Conservation (phyloP, 495 filamentous ascomycete species). For the Neurospora sp. region DNA sequence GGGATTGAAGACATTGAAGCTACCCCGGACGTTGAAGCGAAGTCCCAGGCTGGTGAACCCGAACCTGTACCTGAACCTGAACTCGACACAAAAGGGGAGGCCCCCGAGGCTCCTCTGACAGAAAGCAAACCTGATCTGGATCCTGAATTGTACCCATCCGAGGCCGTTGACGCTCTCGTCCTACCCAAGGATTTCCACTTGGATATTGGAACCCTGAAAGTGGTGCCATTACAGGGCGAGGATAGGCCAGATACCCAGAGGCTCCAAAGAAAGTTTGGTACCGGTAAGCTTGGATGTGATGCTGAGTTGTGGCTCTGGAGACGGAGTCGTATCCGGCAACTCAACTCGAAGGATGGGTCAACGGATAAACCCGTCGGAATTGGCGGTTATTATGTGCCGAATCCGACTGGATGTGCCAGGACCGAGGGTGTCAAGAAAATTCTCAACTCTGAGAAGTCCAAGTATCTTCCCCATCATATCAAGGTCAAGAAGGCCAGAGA, state of each 20-base stretch:
- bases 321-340: conserved; percentile 77
- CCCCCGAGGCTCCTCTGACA: conserved; percentile 9
- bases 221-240: conserved; percentile 49
- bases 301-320: conserved; percentile 78
- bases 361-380: conserved; percentile 46
- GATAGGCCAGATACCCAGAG: conserved; percentile 71
- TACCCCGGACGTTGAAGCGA: conserved; percentile 11
- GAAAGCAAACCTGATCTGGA: conserved; percentile 18
- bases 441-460: conserved; percentile 90
- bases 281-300: conserved; percentile 47
- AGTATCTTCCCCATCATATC: conserved; percentile 95
- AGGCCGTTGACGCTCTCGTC: conserved; percentile 14
- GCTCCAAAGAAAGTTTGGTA: conserved; percentile 65
- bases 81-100: conserved; percentile 10
- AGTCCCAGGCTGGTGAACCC: background rate
- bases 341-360: conserved; percentile 46
- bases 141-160: conserved; percentile 28
- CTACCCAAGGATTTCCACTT: conserved; percentile 21
- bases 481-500: conserved; percentile 84
- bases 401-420: conserved; percentile 70
- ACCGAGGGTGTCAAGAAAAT: conserved; percentile 94
- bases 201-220: conserved; percentile 24
- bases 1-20: conserved; percentile 23
- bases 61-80: conserved; percentile 10
- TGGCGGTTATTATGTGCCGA: conserved; percentile 84